A percentile compares a stretch with the other conserved stretches of the same genome.
Conservation (phyloP, 2,329 filamentous ascomycete genomes). For the Chaetomium olivaceum region DNA sequence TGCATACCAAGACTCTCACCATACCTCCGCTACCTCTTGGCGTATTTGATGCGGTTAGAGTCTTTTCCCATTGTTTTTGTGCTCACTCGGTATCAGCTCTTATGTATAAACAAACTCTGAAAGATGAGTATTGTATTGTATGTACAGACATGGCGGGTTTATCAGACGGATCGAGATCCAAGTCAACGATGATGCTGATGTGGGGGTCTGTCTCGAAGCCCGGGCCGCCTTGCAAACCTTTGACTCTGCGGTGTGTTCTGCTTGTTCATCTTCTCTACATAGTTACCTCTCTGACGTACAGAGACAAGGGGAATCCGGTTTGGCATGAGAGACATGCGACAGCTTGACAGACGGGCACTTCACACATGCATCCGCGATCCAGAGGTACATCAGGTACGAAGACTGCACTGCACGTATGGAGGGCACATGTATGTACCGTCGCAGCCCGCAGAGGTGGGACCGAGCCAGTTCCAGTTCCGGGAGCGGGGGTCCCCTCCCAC, state of each 20-base stretch:
- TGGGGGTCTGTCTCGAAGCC: neutral
- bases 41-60: neutral
- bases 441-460: slow-evolving; percentile 8
- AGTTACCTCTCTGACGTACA: neutral
- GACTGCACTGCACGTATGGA: neutral
- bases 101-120: neutral
- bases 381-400: slow-evolving; percentile 3
- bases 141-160: neutral
- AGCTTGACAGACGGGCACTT: neutral
- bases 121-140: neutral
- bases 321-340: slow-evolving; percentile 3
- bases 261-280: neutral
- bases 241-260: neutral
- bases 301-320: neutral
- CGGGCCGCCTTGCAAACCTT: neutral
- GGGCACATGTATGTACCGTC: neutral
- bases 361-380: neutral
- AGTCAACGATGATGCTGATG: neutral
- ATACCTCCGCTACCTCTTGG: neutral
- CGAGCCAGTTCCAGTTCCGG: neutral
- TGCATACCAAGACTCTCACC: neutral
- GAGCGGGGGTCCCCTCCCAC: slow-evolving; percentile 23
- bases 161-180: neutral
- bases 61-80: neutral
- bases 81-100: neutral